phyloP scores from a whole-genome alignment of 257 asterid species.

The Mitragyna speciosa region DNA sequence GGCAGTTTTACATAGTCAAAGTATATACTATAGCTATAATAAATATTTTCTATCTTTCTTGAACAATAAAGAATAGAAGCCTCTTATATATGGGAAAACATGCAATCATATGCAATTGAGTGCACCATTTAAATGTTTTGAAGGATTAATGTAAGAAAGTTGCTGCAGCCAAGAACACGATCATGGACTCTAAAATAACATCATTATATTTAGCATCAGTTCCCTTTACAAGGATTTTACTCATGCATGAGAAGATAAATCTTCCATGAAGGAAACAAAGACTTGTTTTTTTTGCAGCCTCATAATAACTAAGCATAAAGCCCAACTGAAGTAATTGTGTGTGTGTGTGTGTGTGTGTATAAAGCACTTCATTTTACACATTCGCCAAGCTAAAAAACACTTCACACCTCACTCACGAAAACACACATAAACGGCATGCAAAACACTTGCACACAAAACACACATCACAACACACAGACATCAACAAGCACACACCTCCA shows the following conservation, averaged over 20 bases:
- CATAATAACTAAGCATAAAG: background rate
- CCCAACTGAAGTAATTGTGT: conserved; percentile 18
- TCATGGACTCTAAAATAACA: background rate
- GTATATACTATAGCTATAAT: too few relatives aligned
- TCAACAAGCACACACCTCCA: too few relatives aligned
- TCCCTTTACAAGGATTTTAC: background rate
- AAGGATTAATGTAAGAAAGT: background rate
- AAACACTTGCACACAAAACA: too few relatives aligned
- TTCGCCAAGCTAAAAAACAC: too few relatives aligned
- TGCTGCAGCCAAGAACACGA: background rate
- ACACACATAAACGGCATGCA: too few relatives aligned
- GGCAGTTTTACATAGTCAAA: background rate
- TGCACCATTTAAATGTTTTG: background rate
- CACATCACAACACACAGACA: too few relatives aligned
- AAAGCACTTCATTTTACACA: too few relatives aligned
- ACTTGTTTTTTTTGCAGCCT: background rate
- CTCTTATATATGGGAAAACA: background rate
- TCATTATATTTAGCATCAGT: background rate
- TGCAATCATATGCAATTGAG: background rate
- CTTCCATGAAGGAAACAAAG: background rate
- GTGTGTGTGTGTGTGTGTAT: too few relatives aligned
- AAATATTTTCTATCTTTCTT: background rate
- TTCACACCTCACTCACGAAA: too few relatives aligned
- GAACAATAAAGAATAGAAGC: background rate
- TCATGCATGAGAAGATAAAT: background rate